These are phyloP conservation scores for Chaetoscypha palmicola DNA, from an alignment of 2,329 filamentous ascomycete species.

Conservation along the genomic window DNA sequence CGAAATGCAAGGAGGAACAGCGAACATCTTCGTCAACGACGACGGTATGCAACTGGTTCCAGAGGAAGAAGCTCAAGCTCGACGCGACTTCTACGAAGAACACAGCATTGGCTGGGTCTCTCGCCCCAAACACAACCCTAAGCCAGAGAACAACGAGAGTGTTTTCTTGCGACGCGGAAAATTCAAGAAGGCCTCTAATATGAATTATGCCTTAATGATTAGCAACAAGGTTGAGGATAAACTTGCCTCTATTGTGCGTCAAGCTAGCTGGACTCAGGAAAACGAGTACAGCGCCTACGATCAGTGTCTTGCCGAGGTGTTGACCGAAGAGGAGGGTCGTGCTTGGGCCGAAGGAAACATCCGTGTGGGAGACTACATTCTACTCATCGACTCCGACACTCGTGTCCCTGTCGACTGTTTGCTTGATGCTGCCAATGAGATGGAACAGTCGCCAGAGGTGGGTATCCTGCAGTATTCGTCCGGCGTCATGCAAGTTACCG, in stretches of 20 bases:
- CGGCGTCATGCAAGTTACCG: conserved; percentile 68
- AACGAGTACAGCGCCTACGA: conserved; percentile 42
- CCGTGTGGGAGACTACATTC: conserved; percentile 54
- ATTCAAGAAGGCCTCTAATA: conserved; percentile 56
- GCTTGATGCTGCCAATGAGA: conserved; percentile 64
- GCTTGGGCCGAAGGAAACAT: conserved; percentile 55
- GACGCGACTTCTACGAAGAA: conserved; percentile 50
- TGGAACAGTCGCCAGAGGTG: conserved; percentile 62
- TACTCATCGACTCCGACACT: conserved; percentile 63
- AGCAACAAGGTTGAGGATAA: conserved; percentile 34
- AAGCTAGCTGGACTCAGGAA: conserved; percentile 15
- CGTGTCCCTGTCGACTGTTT: conserved; percentile 61
- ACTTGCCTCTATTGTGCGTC: conserved; percentile 30
- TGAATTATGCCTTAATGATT: conserved; percentile 52
- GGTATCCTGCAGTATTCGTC: conserved; percentile 68
- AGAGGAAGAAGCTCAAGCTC: conserved; percentile 39
- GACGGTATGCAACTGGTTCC: conserved; percentile 59
- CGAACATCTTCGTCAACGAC: conserved; percentile 62
- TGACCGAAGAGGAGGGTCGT: conserved; percentile 35
- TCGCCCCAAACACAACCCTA: conserved; percentile 45
- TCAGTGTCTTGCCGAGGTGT: conserved; percentile 40
- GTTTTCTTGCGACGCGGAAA: conserved; percentile 52
- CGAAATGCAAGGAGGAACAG: conserved; percentile 56
- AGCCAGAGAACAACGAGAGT: conserved; percentile 40
- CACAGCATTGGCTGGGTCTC: conserved; percentile 52